phyloP scores from a whole-genome alignment of 1,284 basidiomycete genomes.

The Ustilago esculenta region DNA sequence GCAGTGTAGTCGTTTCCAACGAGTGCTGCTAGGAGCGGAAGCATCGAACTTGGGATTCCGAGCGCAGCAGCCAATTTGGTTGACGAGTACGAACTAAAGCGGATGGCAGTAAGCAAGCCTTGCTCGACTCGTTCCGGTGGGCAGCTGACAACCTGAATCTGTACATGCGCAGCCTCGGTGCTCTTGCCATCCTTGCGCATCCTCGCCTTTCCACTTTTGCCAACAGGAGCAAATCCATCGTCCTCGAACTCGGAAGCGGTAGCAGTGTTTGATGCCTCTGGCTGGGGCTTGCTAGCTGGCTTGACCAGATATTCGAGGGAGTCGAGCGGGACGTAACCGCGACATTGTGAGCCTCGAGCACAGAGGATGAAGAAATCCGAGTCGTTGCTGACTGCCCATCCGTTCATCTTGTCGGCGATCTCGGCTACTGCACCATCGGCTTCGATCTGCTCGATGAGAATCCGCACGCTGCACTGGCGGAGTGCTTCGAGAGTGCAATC shows the following conservation, averaged over 20 bases:
- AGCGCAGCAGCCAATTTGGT: slow-evolving; percentile 48
- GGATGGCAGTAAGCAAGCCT: slow-evolving; percentile 21
- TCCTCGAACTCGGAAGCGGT: slow-evolving; percentile 23
- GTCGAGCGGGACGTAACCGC: slow-evolving; percentile 56
- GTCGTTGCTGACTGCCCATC: slow-evolving; percentile 56
- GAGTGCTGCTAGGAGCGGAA: slow-evolving; percentile 53
- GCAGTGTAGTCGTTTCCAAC: slow-evolving; percentile 61
- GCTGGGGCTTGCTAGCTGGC: slow-evolving; percentile 6
- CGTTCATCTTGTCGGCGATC: slow-evolving; percentile 43
- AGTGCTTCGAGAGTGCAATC: slow-evolving; percentile 44
- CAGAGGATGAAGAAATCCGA: slow-evolving; percentile 61
- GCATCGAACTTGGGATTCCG: slow-evolving; percentile 43
- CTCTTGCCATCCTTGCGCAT: slow-evolving; percentile 10
- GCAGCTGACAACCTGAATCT: slow-evolving; percentile 1
- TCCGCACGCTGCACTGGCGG: slow-evolving; percentile 27
- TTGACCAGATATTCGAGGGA: slow-evolving; percentile 46
- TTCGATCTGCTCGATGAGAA: slow-evolving; percentile 49
- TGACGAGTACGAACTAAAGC: slow-evolving; percentile 49
- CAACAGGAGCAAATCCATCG: slow-evolving; percentile 54
- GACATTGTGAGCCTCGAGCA: slow-evolving; percentile 39
- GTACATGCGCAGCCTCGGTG: neutral
- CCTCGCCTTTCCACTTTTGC: slow-evolving; percentile 24
- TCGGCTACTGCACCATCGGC: slow-evolving; percentile 57
- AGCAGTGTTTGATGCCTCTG: neutral
- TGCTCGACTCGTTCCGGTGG: slow-evolving; percentile 15